Conservation (phyloP, 2,329 filamentous ascomycete genomes). For the Fusarium nanum region DNA sequence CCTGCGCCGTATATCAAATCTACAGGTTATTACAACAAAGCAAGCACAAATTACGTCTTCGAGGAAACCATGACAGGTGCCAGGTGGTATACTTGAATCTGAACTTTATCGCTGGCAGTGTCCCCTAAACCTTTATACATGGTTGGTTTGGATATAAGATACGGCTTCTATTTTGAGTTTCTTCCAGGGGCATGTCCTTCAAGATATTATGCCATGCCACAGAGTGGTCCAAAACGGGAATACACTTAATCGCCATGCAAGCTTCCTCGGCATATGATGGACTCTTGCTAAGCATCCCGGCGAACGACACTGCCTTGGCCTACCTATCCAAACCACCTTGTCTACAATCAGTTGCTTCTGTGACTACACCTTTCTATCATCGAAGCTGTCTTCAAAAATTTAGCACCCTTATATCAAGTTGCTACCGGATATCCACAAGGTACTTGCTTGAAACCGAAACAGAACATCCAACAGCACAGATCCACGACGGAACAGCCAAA, state of each 20-base stretch:
- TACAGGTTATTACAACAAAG: neutral
- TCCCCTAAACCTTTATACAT: neutral
- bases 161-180: neutral
- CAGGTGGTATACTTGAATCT: neutral
- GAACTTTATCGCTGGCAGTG: neutral
- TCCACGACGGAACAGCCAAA: neutral
- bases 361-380: neutral
- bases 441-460: neutral
- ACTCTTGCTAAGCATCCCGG: neutral
- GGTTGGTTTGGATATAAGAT: neutral
- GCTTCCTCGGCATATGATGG: neutral
- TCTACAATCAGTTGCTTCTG: neutral
- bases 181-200: neutral
- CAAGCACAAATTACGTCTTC: neutral
- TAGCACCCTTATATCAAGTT: neutral
- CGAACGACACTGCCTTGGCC: neutral
- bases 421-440: neutral
- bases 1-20: neutral
- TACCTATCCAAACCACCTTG: neutral
- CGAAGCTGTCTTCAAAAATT: neutral
- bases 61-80: neutral
- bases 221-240: neutral
- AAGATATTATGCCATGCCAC: neutral
- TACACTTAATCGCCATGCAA: neutral
- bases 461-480: neutral